Conservation (phyloP, 2,329 filamentous ascomycete genomes). For the Byssothecium circinans region DNA sequence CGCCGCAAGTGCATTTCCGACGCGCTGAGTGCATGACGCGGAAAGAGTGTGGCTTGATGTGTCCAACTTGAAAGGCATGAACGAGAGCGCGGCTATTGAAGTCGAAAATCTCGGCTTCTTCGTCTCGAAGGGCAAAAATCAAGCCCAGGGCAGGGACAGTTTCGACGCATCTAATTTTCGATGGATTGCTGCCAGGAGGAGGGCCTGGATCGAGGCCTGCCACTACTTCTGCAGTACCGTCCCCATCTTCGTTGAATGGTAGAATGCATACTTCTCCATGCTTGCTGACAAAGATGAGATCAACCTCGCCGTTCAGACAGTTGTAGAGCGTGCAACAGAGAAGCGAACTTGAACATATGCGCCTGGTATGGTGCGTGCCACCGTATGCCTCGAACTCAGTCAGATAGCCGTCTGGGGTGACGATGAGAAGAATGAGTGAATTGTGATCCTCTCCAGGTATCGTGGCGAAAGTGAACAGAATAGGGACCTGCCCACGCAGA, state of each 20-base stretch:
- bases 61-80: slow-evolving; percentile 63
- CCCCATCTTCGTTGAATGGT: slow-evolving; percentile 22
- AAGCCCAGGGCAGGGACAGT: slow-evolving; percentile 60
- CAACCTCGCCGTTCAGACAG: slow-evolving; percentile 27
- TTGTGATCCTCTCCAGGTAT: slow-evolving; percentile 32
- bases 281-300: slow-evolving; percentile 38
- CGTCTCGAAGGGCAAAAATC: slow-evolving; percentile 62
- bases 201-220: slow-evolving; percentile 39
- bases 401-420: slow-evolving; percentile 66
- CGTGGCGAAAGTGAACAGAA: slow-evolving; percentile 61
- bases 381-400: slow-evolving; percentile 58
- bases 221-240: slow-evolving; percentile 36
- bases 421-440: slow-evolving; percentile 56
- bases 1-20: slow-evolving; percentile 56
- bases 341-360: slow-evolving; percentile 30
- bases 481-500: slow-evolving; percentile 60
- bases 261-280: slow-evolving; percentile 40
- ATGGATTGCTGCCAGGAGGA: slow-evolving; percentile 40
- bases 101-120: slow-evolving; percentile 64
- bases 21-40: slow-evolving; percentile 60
- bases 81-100: slow-evolving; percentile 58
- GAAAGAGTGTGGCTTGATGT: slow-evolving; percentile 62
- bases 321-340: slow-evolving; percentile 33
- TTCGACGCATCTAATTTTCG: slow-evolving; percentile 60
- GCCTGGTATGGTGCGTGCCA: slow-evolving; percentile 36